phyloP scores from a whole-genome alignment of 345 rosid species.

The Salix exigua region DNA sequence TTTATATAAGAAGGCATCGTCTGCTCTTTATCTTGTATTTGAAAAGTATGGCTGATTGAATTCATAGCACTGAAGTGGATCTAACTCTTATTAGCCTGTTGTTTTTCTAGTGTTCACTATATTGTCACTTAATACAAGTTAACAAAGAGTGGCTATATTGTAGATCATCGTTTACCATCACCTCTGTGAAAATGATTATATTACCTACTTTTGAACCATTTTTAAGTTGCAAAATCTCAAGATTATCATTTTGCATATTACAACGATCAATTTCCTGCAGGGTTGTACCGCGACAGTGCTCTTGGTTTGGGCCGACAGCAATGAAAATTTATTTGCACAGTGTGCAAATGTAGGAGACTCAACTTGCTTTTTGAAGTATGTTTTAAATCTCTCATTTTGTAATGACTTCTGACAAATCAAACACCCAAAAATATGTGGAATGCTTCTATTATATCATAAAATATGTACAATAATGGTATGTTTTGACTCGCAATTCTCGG shows the following conservation, averaged over 20 bases:
- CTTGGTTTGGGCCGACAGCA: constrained; percentile 67
- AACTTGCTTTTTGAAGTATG: constrained; percentile 80
- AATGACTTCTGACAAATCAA: neutral
- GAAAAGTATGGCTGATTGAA: neutral
- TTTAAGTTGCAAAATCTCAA: neutral
- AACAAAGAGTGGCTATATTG: neutral
- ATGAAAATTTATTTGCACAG: constrained; percentile 57
- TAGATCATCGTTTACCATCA: neutral
- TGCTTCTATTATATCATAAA: neutral
- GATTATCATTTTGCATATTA: neutral
- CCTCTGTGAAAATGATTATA: neutral
- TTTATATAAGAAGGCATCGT: neutral
- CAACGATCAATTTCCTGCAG: constrained; percentile 38
- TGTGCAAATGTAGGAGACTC: constrained; percentile 98
- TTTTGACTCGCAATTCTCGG: neutral
- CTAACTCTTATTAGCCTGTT: neutral
- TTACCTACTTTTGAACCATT: neutral
- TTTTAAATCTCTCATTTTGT: constrained; percentile 14
- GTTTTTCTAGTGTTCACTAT: neutral
- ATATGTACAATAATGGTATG: neutral
- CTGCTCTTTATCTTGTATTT: neutral
- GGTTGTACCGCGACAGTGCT: constrained; percentile 96
- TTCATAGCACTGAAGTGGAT: neutral
- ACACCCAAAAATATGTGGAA: neutral
- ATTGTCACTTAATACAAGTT: neutral